These are phyloP conservation scores for Lentinula raphanica DNA, from an alignment of 768 basidiomycete species.

Conservation along the genomic window DNA sequence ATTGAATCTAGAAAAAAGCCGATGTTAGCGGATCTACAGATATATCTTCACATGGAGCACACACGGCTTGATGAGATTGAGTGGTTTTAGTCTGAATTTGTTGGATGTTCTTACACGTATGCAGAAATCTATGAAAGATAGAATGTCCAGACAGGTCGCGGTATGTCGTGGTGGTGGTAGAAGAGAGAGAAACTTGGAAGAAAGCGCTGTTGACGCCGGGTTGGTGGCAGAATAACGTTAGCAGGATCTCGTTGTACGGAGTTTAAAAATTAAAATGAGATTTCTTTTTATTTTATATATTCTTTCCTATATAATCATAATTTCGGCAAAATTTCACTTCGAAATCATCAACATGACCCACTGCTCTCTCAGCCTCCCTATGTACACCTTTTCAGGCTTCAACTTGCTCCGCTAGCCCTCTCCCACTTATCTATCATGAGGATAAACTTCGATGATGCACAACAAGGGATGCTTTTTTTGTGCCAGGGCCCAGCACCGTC, in stretches of 20 bases:
- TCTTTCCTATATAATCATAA: not conserved
- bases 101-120: not conserved
- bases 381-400: too few species aligned
- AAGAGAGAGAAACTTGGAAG: not conserved
- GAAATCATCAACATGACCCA: not conserved
- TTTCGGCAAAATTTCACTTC: not conserved
- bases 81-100: not conserved
- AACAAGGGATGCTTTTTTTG: too few species aligned
- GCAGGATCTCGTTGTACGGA: conserved; percentile 1
- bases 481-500: too few species aligned
- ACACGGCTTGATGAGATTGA: conserved; percentile 10
- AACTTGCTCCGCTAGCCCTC: too few species aligned
- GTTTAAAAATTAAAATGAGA: conserved; percentile 4
- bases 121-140: not conserved
- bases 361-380: not conserved
- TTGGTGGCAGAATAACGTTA: not conserved
- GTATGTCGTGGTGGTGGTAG: not conserved
- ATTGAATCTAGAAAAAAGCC: conserved; percentile 43
- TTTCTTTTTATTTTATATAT: not conserved
- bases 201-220: not conserved
- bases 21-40: conserved; percentile 57
- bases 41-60: conserved; percentile 5
- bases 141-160: not conserved
- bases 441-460: too few species aligned
- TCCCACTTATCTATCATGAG: too few species aligned